These are phyloP conservation scores for Penicillium steckii DNA, from an alignment of 495 filamentous ascomycete species.

Conservation along the genomic window DNA sequence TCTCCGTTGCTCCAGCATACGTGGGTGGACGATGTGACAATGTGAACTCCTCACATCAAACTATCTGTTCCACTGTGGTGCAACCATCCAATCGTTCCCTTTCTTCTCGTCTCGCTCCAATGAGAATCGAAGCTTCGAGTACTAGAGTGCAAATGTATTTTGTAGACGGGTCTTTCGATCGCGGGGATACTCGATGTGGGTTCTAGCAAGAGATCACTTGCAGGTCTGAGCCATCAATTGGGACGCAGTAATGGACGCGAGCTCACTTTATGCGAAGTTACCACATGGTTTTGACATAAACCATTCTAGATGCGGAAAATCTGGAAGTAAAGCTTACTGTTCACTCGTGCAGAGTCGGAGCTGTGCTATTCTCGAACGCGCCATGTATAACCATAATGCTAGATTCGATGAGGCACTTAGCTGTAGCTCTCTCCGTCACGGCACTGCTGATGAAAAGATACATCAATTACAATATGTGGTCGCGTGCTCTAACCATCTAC, in stretches of 20 bases:
- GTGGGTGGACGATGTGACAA: slow-evolving; percentile 10
- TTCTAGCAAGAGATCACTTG: slow-evolving; percentile 46
- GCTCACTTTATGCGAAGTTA: neutral
- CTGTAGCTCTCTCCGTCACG: neutral
- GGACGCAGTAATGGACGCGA: slow-evolving; percentile 22
- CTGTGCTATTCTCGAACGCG: neutral
- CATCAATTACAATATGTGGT: neutral
- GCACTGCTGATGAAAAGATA: neutral
- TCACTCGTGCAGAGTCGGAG: neutral
- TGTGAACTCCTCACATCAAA: neutral
- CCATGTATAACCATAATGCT: too few relatives aligned
- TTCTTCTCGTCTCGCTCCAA: neutral
- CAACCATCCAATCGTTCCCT: neutral
- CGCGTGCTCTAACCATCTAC: too few relatives aligned
- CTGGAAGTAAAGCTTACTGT: neutral
- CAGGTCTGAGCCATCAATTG: slow-evolving; percentile 51
- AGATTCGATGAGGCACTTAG: neutral
- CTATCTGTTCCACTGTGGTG: neutral
- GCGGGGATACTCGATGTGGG: slow-evolving; percentile 39
- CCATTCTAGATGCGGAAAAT: neutral
- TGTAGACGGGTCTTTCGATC: slow-evolving; percentile 37
- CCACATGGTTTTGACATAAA: neutral
- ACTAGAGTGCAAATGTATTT: too few relatives aligned
- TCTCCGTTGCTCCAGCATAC: slow-evolving; percentile 4
- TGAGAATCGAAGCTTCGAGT: slow-evolving; percentile 24